Conservation (phyloP, 805 yeast species). For the Priceomyces fermenticarens region DNA sequence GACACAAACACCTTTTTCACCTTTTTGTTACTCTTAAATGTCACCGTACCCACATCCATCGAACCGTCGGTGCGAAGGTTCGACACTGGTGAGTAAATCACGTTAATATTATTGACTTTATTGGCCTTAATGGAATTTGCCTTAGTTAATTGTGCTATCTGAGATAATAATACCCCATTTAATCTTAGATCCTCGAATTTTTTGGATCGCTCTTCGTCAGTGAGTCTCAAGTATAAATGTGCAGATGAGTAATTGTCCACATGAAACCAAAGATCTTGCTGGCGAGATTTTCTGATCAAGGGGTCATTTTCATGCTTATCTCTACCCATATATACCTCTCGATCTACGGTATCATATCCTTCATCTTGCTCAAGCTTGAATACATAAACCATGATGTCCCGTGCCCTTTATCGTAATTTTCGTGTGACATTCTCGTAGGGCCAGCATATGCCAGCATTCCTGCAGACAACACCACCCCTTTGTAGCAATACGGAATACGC, state of each 20-base stretch:
- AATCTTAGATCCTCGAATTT: constrained; percentile 41
- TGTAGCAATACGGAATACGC: constrained; percentile 4
- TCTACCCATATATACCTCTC: constrained; percentile 62
- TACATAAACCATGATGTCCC: constrained; percentile 26
- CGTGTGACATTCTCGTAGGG: no score
- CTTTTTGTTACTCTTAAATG: constrained; percentile 57
- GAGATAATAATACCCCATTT: constrained; percentile 46
- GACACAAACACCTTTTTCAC: constrained; percentile 54
- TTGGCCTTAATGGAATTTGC: constrained; percentile 76
- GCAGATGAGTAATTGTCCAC: constrained; percentile 76
- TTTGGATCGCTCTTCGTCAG: constrained; percentile 45
- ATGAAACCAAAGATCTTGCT: constrained; percentile 76
- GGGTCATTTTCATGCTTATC: constrained; percentile 66
- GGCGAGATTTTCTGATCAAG: constrained; percentile 57
- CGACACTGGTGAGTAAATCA: constrained; percentile 72
- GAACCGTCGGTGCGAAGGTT: constrained; percentile 64
- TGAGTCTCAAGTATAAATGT: constrained; percentile 65
- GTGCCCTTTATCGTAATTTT: no score
- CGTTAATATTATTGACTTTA: constrained; percentile 61
- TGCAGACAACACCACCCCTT: neutral
- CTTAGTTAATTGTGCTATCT: constrained; percentile 65
- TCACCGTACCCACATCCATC: constrained; percentile 79
- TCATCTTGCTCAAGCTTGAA: constrained; percentile 20
- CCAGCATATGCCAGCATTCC: no score
- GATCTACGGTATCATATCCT: constrained; percentile 22